Base-by-base conservation (phyloP, 495 filamentous ascomycete species). In the Chlorociboria aeruginascens region DNA sequence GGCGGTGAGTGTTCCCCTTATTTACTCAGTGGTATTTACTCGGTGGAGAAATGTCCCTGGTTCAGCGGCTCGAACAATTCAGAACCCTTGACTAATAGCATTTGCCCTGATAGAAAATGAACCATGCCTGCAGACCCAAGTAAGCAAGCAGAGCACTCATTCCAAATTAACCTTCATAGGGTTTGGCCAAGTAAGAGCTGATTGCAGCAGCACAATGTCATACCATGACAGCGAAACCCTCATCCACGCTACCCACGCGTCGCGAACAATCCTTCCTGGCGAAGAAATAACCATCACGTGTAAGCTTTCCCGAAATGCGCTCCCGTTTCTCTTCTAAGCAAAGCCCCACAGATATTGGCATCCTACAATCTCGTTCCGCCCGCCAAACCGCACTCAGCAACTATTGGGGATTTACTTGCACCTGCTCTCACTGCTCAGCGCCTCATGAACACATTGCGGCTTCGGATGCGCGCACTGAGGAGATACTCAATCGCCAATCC, bases 71-170 rank as follows among this genome's bases (percentile, higher is more conserved):
- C 1, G 20, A 25, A 4, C 4, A 25, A 25, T 25, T 1, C 4
- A 4, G 4, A 4, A 6, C 14, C 34, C 11, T 36, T 14, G 2
- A 6, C 11, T 14, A 36, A 36, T 6, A 36, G 34, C 11, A 36
- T 12, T 36, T 36, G 6, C 11, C 1, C 2, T 20, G 38, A 40
- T 20, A 40, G 30, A 44, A 16, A 33, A 50, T 57, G 50, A 57
- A 57, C 25, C 54, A 57, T 53, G 54, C 46, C 41, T 57, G 54
- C 30, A 50, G 54, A 29, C 54, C 54, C 43, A 57, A 56, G 53
- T 55, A 51, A 34, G 48, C 20, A 51, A 34, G 48, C 20, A 25
- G 20, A 25, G 4, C 40, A 10, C 40, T 12, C 16, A 28, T 38
- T 40, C 17, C 38, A 13, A n/a, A 12, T 36, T 36, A 12, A 3